phyloP scores from a whole-genome alignment of 805 yeast genomes.

The Starmerella floricola region DNA sequence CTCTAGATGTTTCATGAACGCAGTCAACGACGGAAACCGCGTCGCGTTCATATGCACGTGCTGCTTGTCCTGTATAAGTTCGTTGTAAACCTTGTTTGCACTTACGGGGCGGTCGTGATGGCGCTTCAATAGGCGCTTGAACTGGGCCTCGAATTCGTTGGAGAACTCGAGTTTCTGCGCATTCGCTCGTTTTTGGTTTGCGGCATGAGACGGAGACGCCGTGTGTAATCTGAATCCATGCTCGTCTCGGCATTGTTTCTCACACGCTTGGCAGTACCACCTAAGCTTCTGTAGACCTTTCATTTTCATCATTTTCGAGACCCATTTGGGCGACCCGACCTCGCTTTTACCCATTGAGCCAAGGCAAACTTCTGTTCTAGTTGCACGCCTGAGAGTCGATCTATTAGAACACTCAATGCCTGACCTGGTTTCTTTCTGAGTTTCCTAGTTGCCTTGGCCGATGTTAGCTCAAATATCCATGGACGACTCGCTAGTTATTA shows the following conservation, averaged over 20 bases:
- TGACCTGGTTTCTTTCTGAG: too few species aligned
- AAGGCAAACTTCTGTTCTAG: background rate
- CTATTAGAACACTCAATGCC: too few species aligned
- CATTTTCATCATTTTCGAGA: constrained; percentile 66
- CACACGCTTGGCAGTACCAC: constrained; percentile 83
- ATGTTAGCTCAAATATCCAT: too few species aligned
- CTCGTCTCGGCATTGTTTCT: constrained; percentile 88
- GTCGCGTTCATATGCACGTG: constrained; percentile 92
- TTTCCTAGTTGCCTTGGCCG: too few species aligned
- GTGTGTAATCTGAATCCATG: constrained; percentile 89
- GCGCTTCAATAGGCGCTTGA: constrained; percentile 46
- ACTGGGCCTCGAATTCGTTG: constrained; percentile 46
- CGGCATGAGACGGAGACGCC: constrained; percentile 65
- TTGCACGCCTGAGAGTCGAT: background rate
- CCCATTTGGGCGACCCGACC: constrained; percentile 34
- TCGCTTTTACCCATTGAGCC: constrained; percentile 1
- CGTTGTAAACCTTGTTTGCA: constrained; percentile 82
- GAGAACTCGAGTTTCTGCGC: constrained; percentile 50
- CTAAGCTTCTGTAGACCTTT: constrained; percentile 74
- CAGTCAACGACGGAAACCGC: constrained; percentile 56
- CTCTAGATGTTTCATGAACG: constrained; percentile 47
- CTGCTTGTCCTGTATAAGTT: constrained; percentile 65
- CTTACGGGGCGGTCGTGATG: constrained; percentile 70
- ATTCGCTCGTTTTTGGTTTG: constrained; percentile 40
- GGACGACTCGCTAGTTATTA: too few species aligned